Evolutionary conservation across 179 eudicot species (phyloP).

Genomic region (Heliamphora pulchella): DNA sequence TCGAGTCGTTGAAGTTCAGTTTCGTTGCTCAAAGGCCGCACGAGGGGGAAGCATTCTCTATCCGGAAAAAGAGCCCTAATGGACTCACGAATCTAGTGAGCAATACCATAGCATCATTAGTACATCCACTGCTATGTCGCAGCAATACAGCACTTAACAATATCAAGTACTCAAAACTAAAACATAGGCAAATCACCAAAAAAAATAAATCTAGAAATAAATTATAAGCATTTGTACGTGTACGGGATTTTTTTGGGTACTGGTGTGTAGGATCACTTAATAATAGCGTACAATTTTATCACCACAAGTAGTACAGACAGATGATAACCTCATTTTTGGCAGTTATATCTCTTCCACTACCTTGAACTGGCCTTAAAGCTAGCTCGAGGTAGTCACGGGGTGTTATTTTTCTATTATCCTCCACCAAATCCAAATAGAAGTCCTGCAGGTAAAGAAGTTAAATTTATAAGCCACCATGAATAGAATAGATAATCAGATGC

Average conservation of each 20-base stretch:
- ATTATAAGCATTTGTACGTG: background rate
- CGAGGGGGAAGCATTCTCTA: conserved; percentile 94
- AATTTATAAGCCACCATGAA: conserved; percentile 4
- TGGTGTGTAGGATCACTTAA: too few relatives aligned
- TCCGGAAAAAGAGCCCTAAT: conserved; percentile 94
- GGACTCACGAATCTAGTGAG: conserved; percentile 80
- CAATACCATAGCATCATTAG: background rate
- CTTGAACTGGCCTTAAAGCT: conserved; percentile 83
- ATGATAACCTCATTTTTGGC: conserved; percentile 83
- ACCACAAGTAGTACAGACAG: background rate
- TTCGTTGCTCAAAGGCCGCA: conserved; percentile 87
- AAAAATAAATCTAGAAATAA: background rate
- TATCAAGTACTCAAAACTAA: background rate
- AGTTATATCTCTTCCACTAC: conserved; percentile 61
- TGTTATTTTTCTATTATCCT: conserved; percentile 80
- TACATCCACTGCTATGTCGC: background rate
- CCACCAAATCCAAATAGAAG: conserved; percentile 85
- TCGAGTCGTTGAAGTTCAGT: conserved; percentile 84
- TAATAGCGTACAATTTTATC: background rate
- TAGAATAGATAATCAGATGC: background rate
- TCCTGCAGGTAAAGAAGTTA: conserved; percentile 48
- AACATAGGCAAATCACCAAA: background rate
- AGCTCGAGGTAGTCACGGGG: conserved; percentile 97
- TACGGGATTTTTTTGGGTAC: background rate
- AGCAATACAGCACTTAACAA: background rate